Base-by-base conservation (phyloP, 2,329 filamentous ascomycete genomes). In the Claviceps quebecensis region DNA sequence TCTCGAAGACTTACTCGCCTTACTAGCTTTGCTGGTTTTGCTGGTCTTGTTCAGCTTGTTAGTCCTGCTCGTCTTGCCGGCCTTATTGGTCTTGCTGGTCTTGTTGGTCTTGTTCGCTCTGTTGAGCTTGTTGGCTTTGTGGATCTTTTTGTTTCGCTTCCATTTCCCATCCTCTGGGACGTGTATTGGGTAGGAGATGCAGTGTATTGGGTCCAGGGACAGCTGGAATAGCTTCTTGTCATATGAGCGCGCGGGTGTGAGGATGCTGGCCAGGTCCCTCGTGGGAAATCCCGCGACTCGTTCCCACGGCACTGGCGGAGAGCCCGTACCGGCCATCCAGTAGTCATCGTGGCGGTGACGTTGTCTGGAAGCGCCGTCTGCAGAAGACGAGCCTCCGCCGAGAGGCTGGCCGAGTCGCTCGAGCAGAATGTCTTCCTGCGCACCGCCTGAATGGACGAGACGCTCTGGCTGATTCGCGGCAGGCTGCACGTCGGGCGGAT, bases 211-310 rank as follows among this genome's bases (percentile, higher is more conserved):
- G 60, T 94, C 87, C 8, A 95, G 72, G 0, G 83, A 85, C 53
- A 95, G 74, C 63, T 95, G 86, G 61, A 95, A 95, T 23, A 82
- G 78, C 58, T 77, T 80, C 69, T 91, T 94, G 68, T 93, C 84
- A 65, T 86, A 88, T 8, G 83, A 78, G 13, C 80, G 75, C 8
- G 80, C 80, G 0, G 89, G 88, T 1, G 85, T 88, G 51, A 95
- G 66, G 47, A 95, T 76, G 56, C 84, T 87, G 59, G 87, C 87
- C 54, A 95, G 77, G 45, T 88, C 85, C 55, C 83, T 80, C n/a
- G 83, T 83, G 2, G 80, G 78, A 52, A 88, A 82, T 1, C 85
- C 86, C 48, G 86, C 77, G 17, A 93, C 75, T 49, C 80, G 78
- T 63, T 91, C 82, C 83, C 83, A 86, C 0, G 80, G 78, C 34